Base-by-base conservation (phyloP, 352 stramenopile genomes). In the Globisporangium viniferum region DNA sequence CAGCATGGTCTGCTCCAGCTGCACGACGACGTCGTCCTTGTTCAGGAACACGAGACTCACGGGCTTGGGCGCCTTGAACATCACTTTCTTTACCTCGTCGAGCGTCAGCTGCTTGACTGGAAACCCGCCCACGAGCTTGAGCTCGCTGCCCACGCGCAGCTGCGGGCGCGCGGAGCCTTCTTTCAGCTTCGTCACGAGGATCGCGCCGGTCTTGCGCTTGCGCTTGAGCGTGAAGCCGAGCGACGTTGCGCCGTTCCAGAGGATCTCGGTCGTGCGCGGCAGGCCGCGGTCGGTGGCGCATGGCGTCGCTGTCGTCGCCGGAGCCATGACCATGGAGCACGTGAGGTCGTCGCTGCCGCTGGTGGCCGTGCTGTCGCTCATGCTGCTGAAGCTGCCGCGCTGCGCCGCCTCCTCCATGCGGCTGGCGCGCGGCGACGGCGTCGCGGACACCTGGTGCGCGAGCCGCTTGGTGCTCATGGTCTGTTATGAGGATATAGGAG, bases 11-110 rank as follows among this genome's bases (percentile, higher is more conserved):
- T 82, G 64, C 29, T 83, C 54, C 48, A 86, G 71, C 22, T 39
- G 44, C 18, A 48, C 49, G 20, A 55, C 35, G 0, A 24, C 66
- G 31, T 84, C 73, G 44, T 86, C 79, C 41, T 74, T 69, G 68
- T 88, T 89, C n/a, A 91, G 62, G 68, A 93, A 93, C 60, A 93
- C 83, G 57, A 93, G 80, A 56, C 83, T 91, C 72, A 93, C 81
- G 36, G 85, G 85, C 67, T 92, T 91, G 33, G 83, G 82, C 5
- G 84, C 84, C 64, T 77, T 63, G 18, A 91, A 73, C 81, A 93
- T 91, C 56, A 93, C 75, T 68, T 91, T 90, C 73, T 93, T 93
- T 20, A 93, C 80, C 61, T 90, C 85, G 44, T 73, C 65, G 9
- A 91, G 74, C 53, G 81, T 92, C 49, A 93, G 74, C 20, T 84